phyloP scores from a whole-genome alignment of 345 rosid genomes.

The Combretum micranthum region DNA sequence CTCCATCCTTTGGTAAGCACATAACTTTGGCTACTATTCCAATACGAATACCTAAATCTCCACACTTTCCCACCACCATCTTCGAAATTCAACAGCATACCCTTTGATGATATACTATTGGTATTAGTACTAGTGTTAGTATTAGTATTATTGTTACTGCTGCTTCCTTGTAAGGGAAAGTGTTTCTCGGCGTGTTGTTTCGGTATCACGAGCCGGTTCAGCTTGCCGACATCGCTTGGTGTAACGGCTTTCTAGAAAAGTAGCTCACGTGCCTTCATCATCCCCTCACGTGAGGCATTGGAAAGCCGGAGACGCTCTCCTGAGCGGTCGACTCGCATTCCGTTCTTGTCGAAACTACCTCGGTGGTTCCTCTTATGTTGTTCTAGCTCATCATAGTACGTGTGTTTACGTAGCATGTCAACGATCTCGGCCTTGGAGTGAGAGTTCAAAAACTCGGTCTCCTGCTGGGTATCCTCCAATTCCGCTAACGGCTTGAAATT shows the following conservation, averaged over 20 bases:
- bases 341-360: no score
- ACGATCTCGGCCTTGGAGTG: constrained; percentile 86
- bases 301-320: no score
- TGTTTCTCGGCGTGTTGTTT: constrained; percentile 69
- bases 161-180: constrained; percentile 51
- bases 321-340: no score
- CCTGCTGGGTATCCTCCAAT: constrained; percentile 29
- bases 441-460: constrained; percentile 44
- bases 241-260: constrained; percentile 50
- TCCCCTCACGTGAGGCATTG: constrained; percentile 23
- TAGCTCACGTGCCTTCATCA: constrained; percentile 19
- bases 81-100: constrained; percentile 55
- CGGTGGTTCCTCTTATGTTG: constrained; percentile 50
- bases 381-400: constrained; percentile 65
- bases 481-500: constrained; percentile 44
- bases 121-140: constrained; percentile 12
- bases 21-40: constrained; percentile 95
- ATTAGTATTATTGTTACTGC: constrained; percentile 8
- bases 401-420: constrained; percentile 85
- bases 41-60: constrained; percentile 91
- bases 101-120: constrained; percentile 46
- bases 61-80: constrained; percentile 71
- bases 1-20: constrained; percentile 97
- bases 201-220: constrained; percentile 51
- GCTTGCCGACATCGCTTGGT: constrained; percentile 62